A percentile compares a stretch with the other conserved stretches of the same genome.
Evolutionary conservation across 2,329 filamentous ascomycete genomes (phyloP).

Genomic region (Grosmannia serpens): DNA sequence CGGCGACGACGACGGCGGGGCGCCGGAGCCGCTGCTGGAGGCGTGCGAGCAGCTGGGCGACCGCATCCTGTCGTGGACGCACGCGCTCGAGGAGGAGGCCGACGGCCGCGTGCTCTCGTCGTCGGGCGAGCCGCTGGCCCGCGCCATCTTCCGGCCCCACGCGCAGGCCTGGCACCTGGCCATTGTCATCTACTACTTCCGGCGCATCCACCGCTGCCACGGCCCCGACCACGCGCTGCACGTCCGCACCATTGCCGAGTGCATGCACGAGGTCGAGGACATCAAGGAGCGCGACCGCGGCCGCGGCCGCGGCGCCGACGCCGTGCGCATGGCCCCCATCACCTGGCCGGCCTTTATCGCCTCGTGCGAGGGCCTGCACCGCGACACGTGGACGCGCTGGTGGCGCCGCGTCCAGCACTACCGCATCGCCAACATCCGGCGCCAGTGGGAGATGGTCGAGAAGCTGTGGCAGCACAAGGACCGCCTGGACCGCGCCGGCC

Average conservation of each 20-base stretch:
- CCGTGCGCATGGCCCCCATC: conserved; percentile 1
- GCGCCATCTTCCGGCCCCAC: neutral
- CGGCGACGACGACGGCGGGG: neutral
- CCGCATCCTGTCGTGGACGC: neutral
- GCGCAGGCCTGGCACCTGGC: conserved; percentile 2
- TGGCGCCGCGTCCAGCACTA: conserved; percentile 3
- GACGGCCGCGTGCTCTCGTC: neutral
- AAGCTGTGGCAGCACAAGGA: conserved; percentile 39
- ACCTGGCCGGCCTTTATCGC: conserved; percentile 8
- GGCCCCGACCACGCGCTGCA: neutral
- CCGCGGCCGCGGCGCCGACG: neutral
- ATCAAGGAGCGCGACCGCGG: no score
- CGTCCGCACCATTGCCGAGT: neutral
- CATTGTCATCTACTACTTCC: conserved; percentile 1
- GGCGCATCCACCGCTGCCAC: neutral
- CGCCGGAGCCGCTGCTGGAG: neutral
- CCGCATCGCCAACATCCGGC: conserved; percentile 39
- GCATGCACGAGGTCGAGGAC: conserved; percentile 5
- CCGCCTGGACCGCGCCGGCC: neutral
- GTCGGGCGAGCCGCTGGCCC: neutral
- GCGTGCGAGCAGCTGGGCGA: conserved; percentile 1
- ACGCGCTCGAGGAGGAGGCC: conserved; percentile 1
- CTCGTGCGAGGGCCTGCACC: neutral
- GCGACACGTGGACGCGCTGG: conserved; percentile 1
- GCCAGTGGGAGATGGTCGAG: conserved; percentile 48